Evolutionary conservation across 148 eudicot species (phyloP), one percentile per base, ranked within the genome.

Genomic region (Chenopodium formosanum): DNA sequence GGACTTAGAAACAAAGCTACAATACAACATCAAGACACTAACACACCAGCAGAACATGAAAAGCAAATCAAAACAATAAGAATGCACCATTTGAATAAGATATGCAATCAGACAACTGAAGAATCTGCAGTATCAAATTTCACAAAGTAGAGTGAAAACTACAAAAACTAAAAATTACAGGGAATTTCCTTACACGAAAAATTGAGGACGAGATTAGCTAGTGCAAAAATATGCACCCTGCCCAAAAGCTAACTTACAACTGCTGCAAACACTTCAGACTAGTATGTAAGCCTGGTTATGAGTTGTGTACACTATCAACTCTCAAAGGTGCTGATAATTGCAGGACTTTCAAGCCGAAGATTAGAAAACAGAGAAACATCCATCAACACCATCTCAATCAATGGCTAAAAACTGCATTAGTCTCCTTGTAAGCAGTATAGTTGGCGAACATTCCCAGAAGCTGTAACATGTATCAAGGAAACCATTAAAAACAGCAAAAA

Each of bases 371-470:
- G 74, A 74, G 69, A 44, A 70, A 77, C 77, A 84, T 76, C 67
- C 77, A 63, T 77, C 40, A 62, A 22, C 72, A 71, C 78, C 32
- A 70, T 48, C 81, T 52, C 50, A 20, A 63, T 64, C 29, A n/a
- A 37, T 44, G 12, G 46, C 67, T 64, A 63, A 29, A 47, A 40
- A 23, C 63, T 27, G 44, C 34, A 44, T 78, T 82, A 92, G 32
- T 95, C 98, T 3, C 94, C 91, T 77, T 91, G 97, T 79, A 91
- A 81, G 89, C 92, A 95, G 80, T 93, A 93, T 31, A 95, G 90
- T 82, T 95, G 98, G 76, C 98, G 90, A 70, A 95, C 82, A 84
- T 93, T 95, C 82, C 98, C 98, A 52, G 98, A 92, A 75, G 96
- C 98, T 95, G 98, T 64, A 60, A 80, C 67, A 82, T 58, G 12